Percentiles rank a stretch among this genome's conserved stretches.
These are phyloP conservation scores for Apophysomyces variabilis DNA, from an alignment of 371 early-diverging fungal species.

Conservation along the genomic window DNA sequence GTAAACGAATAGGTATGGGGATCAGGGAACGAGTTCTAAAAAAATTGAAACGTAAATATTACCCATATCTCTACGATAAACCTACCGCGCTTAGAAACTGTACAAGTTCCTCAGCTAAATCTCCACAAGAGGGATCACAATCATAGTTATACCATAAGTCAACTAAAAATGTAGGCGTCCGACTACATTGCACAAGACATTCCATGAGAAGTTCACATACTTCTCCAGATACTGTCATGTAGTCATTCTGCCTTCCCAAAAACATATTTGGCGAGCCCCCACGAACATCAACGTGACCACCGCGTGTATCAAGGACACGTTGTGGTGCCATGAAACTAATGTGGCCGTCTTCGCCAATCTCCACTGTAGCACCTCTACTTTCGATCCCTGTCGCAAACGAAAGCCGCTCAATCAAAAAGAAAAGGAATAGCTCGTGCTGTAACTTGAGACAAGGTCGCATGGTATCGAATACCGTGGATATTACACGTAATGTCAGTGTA, in stretches of 20 bases:
- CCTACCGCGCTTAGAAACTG: constrained; percentile 69
- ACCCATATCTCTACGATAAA: background rate
- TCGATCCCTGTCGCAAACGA: constrained; percentile 52
- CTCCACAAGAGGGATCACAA: constrained; percentile 78
- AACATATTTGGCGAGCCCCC: constrained; percentile 52
- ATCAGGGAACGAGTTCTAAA: constrained; percentile 75
- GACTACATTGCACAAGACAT: constrained; percentile 72
- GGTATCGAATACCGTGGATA: constrained; percentile 78
- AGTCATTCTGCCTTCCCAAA: constrained; percentile 45
- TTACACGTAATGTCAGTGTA: constrained; percentile 64
- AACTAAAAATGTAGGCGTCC: constrained; percentile 76
- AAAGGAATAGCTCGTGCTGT: constrained; percentile 82
- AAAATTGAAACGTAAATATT: background rate
- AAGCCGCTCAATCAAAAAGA: constrained; percentile 73
- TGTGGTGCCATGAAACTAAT: constrained; percentile 30
- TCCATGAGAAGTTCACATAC: constrained; percentile 85
- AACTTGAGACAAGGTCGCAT: constrained; percentile 69
- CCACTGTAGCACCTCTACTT: constrained; percentile 35
- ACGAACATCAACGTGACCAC: constrained; percentile 34
- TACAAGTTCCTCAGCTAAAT: constrained; percentile 88
- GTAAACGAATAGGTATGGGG: constrained; percentile 67
- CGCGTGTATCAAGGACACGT: background rate
- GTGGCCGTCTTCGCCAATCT: constrained; percentile 49
- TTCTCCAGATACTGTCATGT: constrained; percentile 67
- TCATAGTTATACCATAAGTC: constrained; percentile 96